Evolutionary conservation across 192 early-diverging fungal genomes (phyloP).

Genomic region (Backusella westeae): DNA sequence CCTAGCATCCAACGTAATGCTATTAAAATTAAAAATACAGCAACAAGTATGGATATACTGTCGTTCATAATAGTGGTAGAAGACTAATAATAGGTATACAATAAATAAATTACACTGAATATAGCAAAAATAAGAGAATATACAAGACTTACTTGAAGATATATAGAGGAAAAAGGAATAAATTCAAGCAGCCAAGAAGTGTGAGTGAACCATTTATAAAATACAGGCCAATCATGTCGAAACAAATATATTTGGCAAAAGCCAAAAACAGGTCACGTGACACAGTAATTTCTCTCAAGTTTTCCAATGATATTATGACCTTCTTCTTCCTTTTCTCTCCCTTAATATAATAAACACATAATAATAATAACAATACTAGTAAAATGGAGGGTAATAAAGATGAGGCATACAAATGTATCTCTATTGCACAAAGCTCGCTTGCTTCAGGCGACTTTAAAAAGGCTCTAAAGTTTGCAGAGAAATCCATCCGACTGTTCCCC

Average conservation of each 20-base stretch:
- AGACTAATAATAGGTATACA: too few relatives aligned
- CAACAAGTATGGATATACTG: conserved; percentile 55
- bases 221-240: not conserved
- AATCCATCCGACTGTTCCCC: conserved; percentile 77
- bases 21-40: conserved; percentile 56
- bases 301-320: not conserved
- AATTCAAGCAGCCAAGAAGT: not conserved
- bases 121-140: not conserved
- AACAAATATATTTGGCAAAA: not conserved
- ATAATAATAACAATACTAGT: too few relatives aligned
- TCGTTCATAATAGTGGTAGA: conserved; percentile 46
- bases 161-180: not conserved
- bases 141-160: not conserved
- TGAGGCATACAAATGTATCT: conserved; percentile 75
- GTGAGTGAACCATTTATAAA: not conserved
- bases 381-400: conserved; percentile 86
- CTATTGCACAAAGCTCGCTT: conserved; percentile 72
- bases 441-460: conserved; percentile 56
- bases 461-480: conserved; percentile 81
- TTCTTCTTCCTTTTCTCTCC: not conserved
- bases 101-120: not conserved
- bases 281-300: too few relatives aligned
- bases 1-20: conserved; percentile 58
- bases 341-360: not conserved
- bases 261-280: not conserved